A percentile compares a stretch with the other conserved stretches of the same genome.
Evolutionary conservation across 2,329 filamentous ascomycete genomes (phyloP).

Genomic region (Plenodomus tracheiphilus): DNA sequence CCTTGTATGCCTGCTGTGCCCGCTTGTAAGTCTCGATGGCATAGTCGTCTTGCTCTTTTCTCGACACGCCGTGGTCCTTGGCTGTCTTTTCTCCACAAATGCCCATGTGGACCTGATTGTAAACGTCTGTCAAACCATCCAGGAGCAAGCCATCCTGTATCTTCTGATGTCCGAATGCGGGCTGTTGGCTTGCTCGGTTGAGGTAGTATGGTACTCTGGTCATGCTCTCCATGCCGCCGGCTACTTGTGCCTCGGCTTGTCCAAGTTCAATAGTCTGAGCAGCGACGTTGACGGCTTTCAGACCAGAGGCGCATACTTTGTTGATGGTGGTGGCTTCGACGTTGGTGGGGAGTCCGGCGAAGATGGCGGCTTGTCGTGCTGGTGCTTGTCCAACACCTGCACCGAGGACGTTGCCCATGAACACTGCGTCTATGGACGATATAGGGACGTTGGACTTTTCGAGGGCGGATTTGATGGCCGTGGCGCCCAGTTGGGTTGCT

Average conservation of each 20-base stretch:
- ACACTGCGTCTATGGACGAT: constrained; percentile 84
- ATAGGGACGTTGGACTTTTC: constrained; percentile 81
- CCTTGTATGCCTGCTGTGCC: constrained; percentile 86
- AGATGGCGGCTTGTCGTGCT: constrained; percentile 85
- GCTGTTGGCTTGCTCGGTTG: constrained; percentile 76
- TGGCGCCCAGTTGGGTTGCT: constrained; percentile 85
- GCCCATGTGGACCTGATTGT: constrained; percentile 97
- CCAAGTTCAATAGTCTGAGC: constrained; percentile 95
- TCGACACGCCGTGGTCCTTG: constrained; percentile 78
- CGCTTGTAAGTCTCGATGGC: constrained; percentile 87
- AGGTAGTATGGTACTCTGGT: constrained; percentile 89
- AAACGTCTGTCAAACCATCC: constrained; percentile 94
- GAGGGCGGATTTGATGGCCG: constrained; percentile 88
- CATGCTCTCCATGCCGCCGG: constrained; percentile 99
- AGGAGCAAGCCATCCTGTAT: constrained; percentile 92
- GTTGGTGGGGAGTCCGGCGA: constrained; percentile 78
- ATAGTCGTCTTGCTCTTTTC: constrained; percentile 89
- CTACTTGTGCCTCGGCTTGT: constrained; percentile 82
- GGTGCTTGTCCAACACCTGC: constrained; percentile 85
- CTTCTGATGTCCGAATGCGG: constrained; percentile 83
- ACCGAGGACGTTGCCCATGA: constrained; percentile 95
- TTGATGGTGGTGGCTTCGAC: constrained; percentile 93
- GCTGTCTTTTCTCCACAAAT: constrained; percentile 94
- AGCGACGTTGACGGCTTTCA: constrained; percentile 89
- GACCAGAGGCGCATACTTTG: constrained; percentile 94